Evolutionary conservation across 169 alveolate genomes (phyloP), one percentile per base, ranked within the genome.

Genomic region (Cryptosporidium bovis): DNA sequence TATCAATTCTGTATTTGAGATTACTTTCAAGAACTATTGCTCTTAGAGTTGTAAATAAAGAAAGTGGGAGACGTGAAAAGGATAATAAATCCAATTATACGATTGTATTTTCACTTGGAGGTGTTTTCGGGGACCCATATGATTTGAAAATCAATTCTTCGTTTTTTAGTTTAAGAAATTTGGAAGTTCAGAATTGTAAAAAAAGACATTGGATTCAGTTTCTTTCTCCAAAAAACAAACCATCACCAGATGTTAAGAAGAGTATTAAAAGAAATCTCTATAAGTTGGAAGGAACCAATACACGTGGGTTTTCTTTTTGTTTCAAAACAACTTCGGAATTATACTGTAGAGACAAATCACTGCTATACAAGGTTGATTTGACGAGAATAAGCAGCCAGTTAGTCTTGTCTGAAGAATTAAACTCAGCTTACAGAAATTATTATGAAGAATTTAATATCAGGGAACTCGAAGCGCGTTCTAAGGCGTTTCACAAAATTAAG

Each of bases 351-450:
- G 24, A 29, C 18, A 77, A 36, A 13, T 51, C 18, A 16, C 31
- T 62, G 6, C 40, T 34, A 27, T 77, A 60, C 58, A 56, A 62
- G 20, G 87, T 77, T 34, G 87, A 62, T 60, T 40, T 77, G 6
- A 56, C 58, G 40, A 29, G 71, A 1, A 77, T 77, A 3, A 77
- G 87, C 16, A 77, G 87, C 48, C 87, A 77, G 33, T 64, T 77
- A 15, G 87, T 60, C 15, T n/a, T 77, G 24, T 77, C 87, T 12
- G 71, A 62, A 12, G 87, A 77, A 31, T 46, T 77, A 4, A 46
- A 77, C 15, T 18, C 40, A n/a, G 87, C 87, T 12, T 77, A 60
- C 33, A 12, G 2, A 2, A 46, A 24, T 56, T 77, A 77, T 40
- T 20, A 60, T n/a, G 55, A 60, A 6, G 29, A 77, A 60, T 77